Evolutionary conservation across 1,139 yeast species (phyloP).

Genomic region (Magnusiomyces paraingens): DNA sequence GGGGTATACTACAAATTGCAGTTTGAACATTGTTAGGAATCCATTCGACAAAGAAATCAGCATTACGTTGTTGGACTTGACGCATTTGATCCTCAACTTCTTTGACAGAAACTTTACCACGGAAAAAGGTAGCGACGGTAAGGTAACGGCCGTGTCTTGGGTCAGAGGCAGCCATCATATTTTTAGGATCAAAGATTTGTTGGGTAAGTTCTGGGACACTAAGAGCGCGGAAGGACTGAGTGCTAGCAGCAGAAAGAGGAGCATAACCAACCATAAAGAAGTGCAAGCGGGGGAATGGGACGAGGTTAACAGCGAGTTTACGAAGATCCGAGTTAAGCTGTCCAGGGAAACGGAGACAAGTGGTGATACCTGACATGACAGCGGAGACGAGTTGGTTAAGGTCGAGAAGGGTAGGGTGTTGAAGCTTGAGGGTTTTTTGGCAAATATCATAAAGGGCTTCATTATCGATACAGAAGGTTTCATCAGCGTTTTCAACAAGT

Average conservation of each 20-base stretch:
- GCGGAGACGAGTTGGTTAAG: slow-evolving; percentile 76
- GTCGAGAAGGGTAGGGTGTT: slow-evolving; percentile 71
- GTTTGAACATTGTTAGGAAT: slow-evolving; percentile 95
- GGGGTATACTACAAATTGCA: slow-evolving; percentile 86
- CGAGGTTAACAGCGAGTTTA: slow-evolving; percentile 86
- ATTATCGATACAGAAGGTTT: slow-evolving; percentile 90
- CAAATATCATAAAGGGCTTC: slow-evolving; percentile 89
- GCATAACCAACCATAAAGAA: slow-evolving; percentile 95
- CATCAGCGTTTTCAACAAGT: slow-evolving; percentile 83
- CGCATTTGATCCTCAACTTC: slow-evolving; percentile 93
- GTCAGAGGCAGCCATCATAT: slow-evolving; percentile 94
- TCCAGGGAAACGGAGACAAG: slow-evolving; percentile 87
- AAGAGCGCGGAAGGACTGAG: slow-evolving; percentile 75
- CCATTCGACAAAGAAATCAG: slow-evolving; percentile 88
- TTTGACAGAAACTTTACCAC: slow-evolving; percentile 86
- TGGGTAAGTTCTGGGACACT: slow-evolving; percentile 89
- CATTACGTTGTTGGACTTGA: slow-evolving; percentile 74
- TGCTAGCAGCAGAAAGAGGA: slow-evolving; percentile 66
- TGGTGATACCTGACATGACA: slow-evolving; percentile 90
- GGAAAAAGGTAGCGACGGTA: slow-evolving; percentile 90
- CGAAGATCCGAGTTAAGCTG: slow-evolving; percentile 87
- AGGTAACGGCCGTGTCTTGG: slow-evolving; percentile 86
- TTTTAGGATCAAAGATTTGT: slow-evolving; percentile 85
- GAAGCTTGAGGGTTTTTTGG: slow-evolving; percentile 73
- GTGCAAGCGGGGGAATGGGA: slow-evolving; percentile 91